Evolutionary conservation across 257 asterid genomes (phyloP).

Genomic region (Capsicum pubescens): DNA sequence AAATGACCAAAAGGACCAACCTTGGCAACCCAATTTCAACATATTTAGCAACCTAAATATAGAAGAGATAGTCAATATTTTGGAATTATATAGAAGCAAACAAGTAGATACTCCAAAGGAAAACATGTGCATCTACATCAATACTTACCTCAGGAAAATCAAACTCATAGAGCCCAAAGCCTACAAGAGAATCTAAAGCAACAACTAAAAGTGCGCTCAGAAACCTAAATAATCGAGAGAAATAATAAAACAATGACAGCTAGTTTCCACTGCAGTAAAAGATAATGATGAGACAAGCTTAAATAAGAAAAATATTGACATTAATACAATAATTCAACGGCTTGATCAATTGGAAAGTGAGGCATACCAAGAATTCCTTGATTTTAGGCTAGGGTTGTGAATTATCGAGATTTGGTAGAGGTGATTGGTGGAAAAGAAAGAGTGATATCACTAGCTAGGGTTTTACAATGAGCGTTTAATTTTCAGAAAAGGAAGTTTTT

Average conservation of each 20-base stretch:
- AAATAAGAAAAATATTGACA: too few species aligned
- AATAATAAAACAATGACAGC: not conserved
- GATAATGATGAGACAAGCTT: not conserved
- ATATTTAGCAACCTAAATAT: constrained; percentile 77
- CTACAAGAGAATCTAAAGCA: constrained; percentile 72
- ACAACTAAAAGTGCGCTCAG: constrained; percentile 79
- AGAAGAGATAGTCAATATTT: constrained; percentile 22
- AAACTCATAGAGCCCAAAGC: constrained; percentile 77
- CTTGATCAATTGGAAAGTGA: too few species aligned
- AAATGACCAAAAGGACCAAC: constrained; percentile 70
- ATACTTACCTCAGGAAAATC: constrained; percentile 81
- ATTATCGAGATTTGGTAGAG: too few species aligned
- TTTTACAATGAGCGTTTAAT: too few species aligned
- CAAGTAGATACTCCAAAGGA: not conserved
- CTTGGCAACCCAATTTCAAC: constrained; percentile 87
- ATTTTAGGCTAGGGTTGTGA: too few species aligned
- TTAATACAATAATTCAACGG: too few species aligned
- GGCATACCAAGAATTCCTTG: too few species aligned
- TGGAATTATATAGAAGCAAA: not conserved
- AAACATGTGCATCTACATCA: constrained; percentile 25
- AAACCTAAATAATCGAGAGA: constrained; percentile 43
- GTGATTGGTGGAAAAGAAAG: too few species aligned
- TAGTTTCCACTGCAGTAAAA: not conserved
- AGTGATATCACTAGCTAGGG: too few species aligned
- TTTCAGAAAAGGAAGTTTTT: too few species aligned